phyloP scores from a whole-genome alignment of 1,284 basidiomycete species.

The Leccinum subspadiceum region DNA sequence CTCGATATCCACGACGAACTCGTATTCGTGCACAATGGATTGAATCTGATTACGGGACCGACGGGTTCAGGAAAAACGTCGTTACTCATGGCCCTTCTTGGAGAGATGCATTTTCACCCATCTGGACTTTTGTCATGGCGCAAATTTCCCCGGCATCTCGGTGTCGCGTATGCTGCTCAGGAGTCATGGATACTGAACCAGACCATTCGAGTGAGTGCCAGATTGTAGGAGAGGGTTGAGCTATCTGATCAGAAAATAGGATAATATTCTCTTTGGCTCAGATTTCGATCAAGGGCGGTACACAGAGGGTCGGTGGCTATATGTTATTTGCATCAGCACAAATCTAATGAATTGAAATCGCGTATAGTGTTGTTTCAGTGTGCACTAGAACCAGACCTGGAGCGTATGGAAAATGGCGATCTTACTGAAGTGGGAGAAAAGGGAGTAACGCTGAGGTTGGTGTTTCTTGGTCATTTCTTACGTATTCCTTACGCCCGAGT shows the following conservation, averaged over 20 bases:
- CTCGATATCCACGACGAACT: conserved; percentile 53
- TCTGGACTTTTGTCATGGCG: conserved; percentile 39
- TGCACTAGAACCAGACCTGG: conserved; percentile 55
- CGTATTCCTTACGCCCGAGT: neutral
- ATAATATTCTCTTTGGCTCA: conserved; percentile 13
- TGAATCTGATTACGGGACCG: conserved; percentile 67
- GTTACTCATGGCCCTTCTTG: conserved; percentile 55
- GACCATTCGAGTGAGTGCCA: conserved; percentile 39
- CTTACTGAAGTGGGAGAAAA: conserved; percentile 32
- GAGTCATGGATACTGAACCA: conserved; percentile 63
- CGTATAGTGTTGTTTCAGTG: conserved; percentile 53
- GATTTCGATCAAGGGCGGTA: conserved; percentile 12
- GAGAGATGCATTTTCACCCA: conserved; percentile 26
- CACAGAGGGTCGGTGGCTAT: conserved; percentile 2
- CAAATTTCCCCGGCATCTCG: conserved; percentile 52
- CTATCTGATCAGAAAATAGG: conserved; percentile 1
- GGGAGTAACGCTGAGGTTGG: conserved; percentile 29
- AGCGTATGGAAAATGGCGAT: conserved; percentile 59
- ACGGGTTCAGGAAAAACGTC: conserved; percentile 55
- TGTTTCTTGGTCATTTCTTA: neutral
- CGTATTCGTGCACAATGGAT: conserved; percentile 52
- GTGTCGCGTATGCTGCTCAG: conserved; percentile 63
- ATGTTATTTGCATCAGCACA: neutral
- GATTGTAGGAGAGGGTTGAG: conserved; percentile 24
- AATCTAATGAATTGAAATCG: neutral